Conservation (phyloP, 495 filamentous ascomycete genomes). For the Copromyces sp. region DNA sequence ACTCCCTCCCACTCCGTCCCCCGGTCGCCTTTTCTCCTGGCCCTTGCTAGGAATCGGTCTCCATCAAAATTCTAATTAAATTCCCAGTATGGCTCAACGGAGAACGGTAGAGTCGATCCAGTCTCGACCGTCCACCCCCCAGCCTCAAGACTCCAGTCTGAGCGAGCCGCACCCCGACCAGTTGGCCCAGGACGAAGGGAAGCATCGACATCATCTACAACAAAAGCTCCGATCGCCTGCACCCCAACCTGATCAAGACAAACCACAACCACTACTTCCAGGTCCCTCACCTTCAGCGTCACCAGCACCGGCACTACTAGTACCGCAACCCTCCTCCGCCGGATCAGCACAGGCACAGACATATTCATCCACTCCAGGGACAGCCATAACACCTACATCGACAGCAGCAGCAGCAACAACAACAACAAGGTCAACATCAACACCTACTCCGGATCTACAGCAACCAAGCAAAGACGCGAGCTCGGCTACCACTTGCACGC, state of each 20-base stretch:
- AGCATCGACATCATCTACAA: constrained; percentile 5
- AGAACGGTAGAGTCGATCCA: constrained; percentile 18
- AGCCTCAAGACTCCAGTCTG: constrained; percentile 20
- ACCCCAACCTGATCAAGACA: constrained; percentile 4
- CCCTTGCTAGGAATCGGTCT: constrained; percentile 26
- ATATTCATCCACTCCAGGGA: constrained; percentile 1
- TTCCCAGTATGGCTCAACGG: constrained; percentile 32
- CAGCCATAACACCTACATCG: constrained; percentile 5
- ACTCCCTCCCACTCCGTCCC: constrained; percentile 8
- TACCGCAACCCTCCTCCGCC: not conserved
- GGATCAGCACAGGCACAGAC: constrained; percentile 3
- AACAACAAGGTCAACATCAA: not conserved
- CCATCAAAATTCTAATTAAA: constrained; percentile 36
- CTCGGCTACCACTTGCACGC: constrained; percentile 3
- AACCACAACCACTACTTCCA: constrained; percentile 1
- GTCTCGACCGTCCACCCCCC: constrained; percentile 17
- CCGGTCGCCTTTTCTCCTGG: constrained; percentile 23
- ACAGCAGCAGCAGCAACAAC: not conserved
- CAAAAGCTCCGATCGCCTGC: constrained; percentile 2
- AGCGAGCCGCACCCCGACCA: constrained; percentile 19
- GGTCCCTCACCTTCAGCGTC: not conserved
- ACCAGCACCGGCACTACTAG: not conserved
- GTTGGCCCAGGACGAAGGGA: constrained; percentile 2
- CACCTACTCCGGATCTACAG: not conserved
- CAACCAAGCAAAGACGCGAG: not conserved